phyloP scores from a whole-genome alignment of 805 yeast species.

The Candida wancherniae region DNA sequence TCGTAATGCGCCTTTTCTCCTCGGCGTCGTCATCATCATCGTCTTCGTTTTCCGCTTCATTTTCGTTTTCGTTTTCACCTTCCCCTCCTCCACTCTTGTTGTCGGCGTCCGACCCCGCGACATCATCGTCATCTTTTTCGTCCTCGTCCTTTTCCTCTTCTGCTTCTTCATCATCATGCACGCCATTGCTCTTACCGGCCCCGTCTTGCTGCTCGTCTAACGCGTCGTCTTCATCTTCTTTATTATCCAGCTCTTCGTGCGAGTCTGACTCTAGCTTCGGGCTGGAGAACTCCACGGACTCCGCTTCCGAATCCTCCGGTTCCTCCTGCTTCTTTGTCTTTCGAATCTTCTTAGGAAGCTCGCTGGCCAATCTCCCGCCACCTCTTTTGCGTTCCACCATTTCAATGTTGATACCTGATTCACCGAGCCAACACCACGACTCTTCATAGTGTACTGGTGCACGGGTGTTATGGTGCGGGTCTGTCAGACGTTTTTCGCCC shows the following conservation, averaged over 20 bases:
- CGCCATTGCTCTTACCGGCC: constrained; percentile 11
- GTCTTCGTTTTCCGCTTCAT: constrained; percentile 38
- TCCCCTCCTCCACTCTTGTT: constrained; percentile 15
- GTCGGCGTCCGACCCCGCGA: constrained; percentile 7
- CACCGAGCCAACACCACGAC: too few species aligned
- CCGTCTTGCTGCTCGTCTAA: constrained; percentile 16
- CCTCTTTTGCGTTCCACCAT: constrained; percentile 35
- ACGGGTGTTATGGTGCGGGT: too few species aligned
- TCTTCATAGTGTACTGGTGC: too few species aligned
- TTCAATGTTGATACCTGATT: too few species aligned
- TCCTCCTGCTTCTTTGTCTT: constrained; percentile 16
- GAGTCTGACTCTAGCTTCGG: constrained; percentile 20
- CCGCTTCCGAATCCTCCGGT: constrained; percentile 23
- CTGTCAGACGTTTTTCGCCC: too few species aligned
- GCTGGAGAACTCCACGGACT: constrained; percentile 12
- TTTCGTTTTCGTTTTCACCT: constrained; percentile 25
- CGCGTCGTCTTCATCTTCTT: constrained; percentile 17
- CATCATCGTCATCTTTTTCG: constrained; percentile 7
- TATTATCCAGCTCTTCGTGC: constrained; percentile 15
- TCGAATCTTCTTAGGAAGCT: constrained; percentile 18
- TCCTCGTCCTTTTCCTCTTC: constrained; percentile 4
- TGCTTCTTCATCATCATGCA: constrained; percentile 3
- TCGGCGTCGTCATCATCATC: constrained; percentile 43
- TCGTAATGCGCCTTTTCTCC: constrained; percentile 38
- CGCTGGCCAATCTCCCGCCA: constrained; percentile 22